Base-by-base conservation (phyloP, 2,329 filamentous ascomycete genomes). In the Chaetomiaceae sp. region DNA sequence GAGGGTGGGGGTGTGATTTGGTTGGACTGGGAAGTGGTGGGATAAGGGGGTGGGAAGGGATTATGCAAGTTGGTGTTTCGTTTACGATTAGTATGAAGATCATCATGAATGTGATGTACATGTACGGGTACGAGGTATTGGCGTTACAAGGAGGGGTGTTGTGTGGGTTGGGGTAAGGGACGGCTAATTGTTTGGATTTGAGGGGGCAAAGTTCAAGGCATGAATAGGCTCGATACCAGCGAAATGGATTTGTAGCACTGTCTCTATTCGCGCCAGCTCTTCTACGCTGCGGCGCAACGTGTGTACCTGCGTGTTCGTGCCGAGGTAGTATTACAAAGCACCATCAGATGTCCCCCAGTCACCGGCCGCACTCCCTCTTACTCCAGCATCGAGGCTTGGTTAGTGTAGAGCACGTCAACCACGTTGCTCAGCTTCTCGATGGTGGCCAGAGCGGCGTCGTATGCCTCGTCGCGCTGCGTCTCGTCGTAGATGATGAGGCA, bases 401-500 rank as follows among this genome's bases (percentile, higher is more conserved):
- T 97, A 54, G 88, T 90, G 76, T 97, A 98, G 62, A 98, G 74
- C 57, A 95, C 88, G 68, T 98, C 94, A 54, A 98, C 94, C 56
- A 98, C 93, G 64, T 84, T 94, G 73, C 89, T 91, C 67, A 98
- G 70, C 81, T 96, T 97, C 65, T 95, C 91, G 57, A 98, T 95
- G 3, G 93, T 98, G 52, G 88, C 83, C 61, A 98, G 74, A 4
- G 94, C 94, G 11, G 90, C 86, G 66, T 97, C 93, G 64, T 98
- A 98, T 27, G 86, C 84, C 70, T 91, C 84, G 65, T 98, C 93
- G 55, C 90, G 80, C 65, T 94, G 84, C 12, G 87, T 88, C 78
- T 98, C 93, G 62, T 98, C 93, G 62, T 84, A 98, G 59, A 98
- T 88, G 67, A 96, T 95, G 65, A 98, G 76, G 67, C 94, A 97